Conservation (phyloP, 176 grass and related monocot genomes). For the Bonia amplexicaulis region DNA sequence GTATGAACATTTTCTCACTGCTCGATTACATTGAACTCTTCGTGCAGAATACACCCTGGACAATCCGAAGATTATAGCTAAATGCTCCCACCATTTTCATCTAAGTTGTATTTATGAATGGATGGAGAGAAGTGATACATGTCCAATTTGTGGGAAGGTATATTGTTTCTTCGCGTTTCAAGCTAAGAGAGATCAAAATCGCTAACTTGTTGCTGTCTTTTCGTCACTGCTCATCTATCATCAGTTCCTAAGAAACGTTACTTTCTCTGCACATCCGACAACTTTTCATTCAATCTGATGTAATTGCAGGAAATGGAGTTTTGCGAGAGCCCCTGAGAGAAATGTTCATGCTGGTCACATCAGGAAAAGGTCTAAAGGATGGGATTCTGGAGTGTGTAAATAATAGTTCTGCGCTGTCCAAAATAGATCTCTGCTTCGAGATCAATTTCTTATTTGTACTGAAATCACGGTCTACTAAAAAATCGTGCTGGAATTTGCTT, state of each 20-base stretch:
- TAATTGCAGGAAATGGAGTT: slow-evolving; percentile 79
- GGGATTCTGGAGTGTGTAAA: slow-evolving; percentile 43
- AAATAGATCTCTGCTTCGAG: slow-evolving; percentile 15
- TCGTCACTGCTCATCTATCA: neutral
- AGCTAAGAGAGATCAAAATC: neutral
- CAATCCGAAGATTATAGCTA: slow-evolving; percentile 78
- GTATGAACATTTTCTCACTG: neutral
- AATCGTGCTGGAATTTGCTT: slow-evolving; percentile 4
- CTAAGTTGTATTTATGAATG: slow-evolving; percentile 97
- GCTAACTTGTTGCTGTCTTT: neutral
- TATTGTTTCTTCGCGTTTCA: neutral
- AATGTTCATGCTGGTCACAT: neutral
- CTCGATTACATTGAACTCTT: neutral
- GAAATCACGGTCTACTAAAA: neutral
- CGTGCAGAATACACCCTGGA: slow-evolving; percentile 72
- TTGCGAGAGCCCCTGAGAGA: slow-evolving; percentile 66
- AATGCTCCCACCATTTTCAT: slow-evolving; percentile 93
- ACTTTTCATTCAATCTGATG: slow-evolving; percentile 1
- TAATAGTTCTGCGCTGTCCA: slow-evolving; percentile 28
- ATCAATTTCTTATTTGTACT: slow-evolving; percentile 30
- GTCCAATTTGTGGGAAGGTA: slow-evolving; percentile 89
- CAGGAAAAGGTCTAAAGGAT: slow-evolving; percentile 12
- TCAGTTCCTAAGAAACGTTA: neutral
- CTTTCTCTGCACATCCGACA: neutral
- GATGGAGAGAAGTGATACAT: slow-evolving; percentile 95